Percentiles rank a stretch among this genome's conserved stretches.
Conservation (phyloP, 1,139 yeast species). For the Pichia sp. region DNA sequence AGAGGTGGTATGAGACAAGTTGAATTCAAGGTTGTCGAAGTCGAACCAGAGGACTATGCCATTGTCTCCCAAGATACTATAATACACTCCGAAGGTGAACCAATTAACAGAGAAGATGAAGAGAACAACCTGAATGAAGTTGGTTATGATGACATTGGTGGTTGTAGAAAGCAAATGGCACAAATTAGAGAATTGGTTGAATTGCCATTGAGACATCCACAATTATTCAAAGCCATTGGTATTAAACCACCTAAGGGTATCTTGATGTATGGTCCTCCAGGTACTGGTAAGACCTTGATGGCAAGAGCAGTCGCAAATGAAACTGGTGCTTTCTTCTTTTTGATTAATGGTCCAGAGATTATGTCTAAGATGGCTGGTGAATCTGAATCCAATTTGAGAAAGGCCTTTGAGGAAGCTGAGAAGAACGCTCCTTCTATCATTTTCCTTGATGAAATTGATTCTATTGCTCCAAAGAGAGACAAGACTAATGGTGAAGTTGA, state of each 20-base stretch:
- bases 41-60: constrained; percentile 95
- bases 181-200: constrained; percentile 97
- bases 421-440: constrained; percentile 97
- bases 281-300: constrained; percentile 98
- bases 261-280: constrained; percentile 97
- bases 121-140: constrained; percentile 94
- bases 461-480: constrained; percentile 99
- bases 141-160: constrained; percentile 99
- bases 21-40: constrained; percentile 96
- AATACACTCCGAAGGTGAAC: constrained; percentile 98
- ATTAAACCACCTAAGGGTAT: constrained; percentile 97
- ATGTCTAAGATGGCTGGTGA: constrained; percentile 99
- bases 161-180: constrained; percentile 98
- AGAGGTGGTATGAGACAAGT: constrained; percentile 99
- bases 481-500: constrained; percentile 99
- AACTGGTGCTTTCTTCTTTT: constrained; percentile 97
- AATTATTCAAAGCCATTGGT: constrained; percentile 92
- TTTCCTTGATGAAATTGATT: constrained; percentile 97
- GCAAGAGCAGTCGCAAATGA: constrained; percentile 99
- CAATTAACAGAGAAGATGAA: constrained; percentile 98
- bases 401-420: constrained; percentile 99
- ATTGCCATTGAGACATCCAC: constrained; percentile 95
- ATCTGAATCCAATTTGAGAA: constrained; percentile 93
- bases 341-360: constrained; percentile 99
- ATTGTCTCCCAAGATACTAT: constrained; percentile 98